phyloP scores from a whole-genome alignment of 1,284 basidiomycete species.

The Ceratobasidium sp. region DNA sequence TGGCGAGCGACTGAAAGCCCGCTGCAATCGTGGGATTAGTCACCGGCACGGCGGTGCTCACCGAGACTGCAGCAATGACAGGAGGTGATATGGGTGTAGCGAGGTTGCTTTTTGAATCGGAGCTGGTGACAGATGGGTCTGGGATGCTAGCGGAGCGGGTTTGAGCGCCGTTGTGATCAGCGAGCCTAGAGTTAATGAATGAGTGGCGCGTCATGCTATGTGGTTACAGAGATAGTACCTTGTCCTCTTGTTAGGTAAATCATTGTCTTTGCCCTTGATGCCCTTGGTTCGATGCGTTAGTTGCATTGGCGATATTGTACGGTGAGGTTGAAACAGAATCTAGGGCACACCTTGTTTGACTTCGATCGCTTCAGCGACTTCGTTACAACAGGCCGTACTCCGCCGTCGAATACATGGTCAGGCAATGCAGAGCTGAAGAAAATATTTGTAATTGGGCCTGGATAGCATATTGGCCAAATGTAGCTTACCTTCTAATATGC shows the following conservation, averaged over 20 bases:
- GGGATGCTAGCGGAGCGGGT: background rate
- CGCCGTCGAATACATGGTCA: slow-evolving; percentile 86
- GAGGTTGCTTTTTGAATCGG: background rate
- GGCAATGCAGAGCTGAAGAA: slow-evolving; percentile 75
- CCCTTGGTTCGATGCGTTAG: slow-evolving; percentile 33
- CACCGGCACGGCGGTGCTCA: slow-evolving; percentile 46
- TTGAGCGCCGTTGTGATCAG: slow-evolving; percentile 32
- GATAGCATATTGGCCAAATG: background rate
- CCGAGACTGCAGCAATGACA: slow-evolving; percentile 37
- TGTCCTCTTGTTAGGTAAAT: slow-evolving; percentile 43
- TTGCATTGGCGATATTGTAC: slow-evolving; percentile 13
- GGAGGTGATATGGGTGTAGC: slow-evolving; percentile 25
- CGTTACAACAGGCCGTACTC: slow-evolving; percentile 76
- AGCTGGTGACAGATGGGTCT: background rate
- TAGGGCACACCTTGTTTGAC: slow-evolving; percentile 76
- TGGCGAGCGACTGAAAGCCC: slow-evolving; percentile 43
- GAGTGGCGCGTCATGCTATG: background rate
- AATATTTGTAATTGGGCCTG: background rate
- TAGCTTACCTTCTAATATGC: slow-evolving; percentile 89
- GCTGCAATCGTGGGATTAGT: slow-evolving; percentile 44
- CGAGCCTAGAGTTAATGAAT: background rate
- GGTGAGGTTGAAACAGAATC: background rate
- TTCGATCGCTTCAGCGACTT: slow-evolving; percentile 76
- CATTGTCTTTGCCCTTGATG: slow-evolving; percentile 44
- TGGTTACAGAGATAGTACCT: slow-evolving; percentile 22